Evolutionary conservation across 176 grass and related monocot genomes (phyloP), one percentile per base, ranked within the genome.

Genomic region (Eragrostis nindensis): DNA sequence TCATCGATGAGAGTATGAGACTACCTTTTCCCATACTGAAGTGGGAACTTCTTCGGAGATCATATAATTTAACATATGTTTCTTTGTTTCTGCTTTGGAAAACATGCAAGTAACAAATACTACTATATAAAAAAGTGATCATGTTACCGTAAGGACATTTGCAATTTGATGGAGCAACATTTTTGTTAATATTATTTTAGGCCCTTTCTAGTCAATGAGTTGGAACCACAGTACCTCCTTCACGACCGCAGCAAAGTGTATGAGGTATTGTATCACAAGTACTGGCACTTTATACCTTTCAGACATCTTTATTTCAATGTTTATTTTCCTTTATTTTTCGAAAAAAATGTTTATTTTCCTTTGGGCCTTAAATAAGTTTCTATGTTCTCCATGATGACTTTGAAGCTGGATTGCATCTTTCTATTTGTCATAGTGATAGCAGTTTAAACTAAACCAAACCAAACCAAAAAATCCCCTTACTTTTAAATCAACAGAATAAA

Each of bases 241-340:
- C 95, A 98, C 79, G 95, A 98, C 63, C 90, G 95, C 76, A 92
- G 88, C 60, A 98, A 94, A 86, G 92, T 94, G 78, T 98, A 98
- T 61, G 90, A 98, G 95, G 95, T 98, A 94, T 81, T 82, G 25
- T 36, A 75, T 48, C 36, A 73, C 66, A 54, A 60, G 44, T 68
- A 74, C 42, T 69, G 5, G 25, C 22, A 19, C 52, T 53, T 79
- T 27, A 43, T 67, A 27, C 24, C 62, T 65, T 80, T 59, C 25
- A 25, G 38, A 49, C 46, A 80, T 68, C 15, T 70, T 56, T 54
- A 36, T 71, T 87, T 29, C 49, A 56, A 40, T 29, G 15, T 38
- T 41, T 74, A 17, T 67, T 42, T 74, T 61, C 32, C 7, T 55
- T 65, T 59, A 36, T 36, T 36, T 36, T 36, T 36, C 32, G 32